These are phyloP conservation scores for Beauveria sp. DNA, from an alignment of 2,329 filamentous ascomycete species.

Conservation along the genomic window DNA sequence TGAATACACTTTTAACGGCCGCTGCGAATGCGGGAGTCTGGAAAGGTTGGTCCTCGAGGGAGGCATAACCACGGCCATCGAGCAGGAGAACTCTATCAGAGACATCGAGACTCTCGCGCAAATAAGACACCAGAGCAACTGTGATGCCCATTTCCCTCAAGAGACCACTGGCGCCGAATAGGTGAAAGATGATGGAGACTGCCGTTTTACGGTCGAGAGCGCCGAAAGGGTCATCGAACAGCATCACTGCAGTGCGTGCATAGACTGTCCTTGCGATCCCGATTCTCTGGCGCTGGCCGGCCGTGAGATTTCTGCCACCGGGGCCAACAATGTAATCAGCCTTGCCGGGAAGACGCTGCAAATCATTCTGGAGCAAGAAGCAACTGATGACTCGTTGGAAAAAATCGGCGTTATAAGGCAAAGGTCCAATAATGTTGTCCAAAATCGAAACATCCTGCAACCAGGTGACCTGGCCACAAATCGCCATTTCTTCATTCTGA, in stretches of 20 bases:
- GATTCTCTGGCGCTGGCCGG: constrained; percentile 1
- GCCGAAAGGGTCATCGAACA: constrained; percentile 6
- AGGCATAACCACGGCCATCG: neutral
- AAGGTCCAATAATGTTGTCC: constrained; percentile 5
- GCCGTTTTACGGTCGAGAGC: constrained; percentile 3
- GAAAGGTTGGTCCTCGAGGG: constrained; percentile 3
- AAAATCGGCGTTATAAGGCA: constrained; percentile 4
- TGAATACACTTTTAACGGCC: neutral
- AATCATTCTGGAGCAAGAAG: neutral
- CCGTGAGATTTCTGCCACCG: neutral
- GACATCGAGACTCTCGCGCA: constrained; percentile 6
- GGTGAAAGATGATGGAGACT: constrained; percentile 5
- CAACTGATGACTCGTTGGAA: neutral
- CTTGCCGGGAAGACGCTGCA: neutral
- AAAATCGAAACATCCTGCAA: neutral
- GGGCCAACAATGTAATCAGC: constrained; percentile 1
- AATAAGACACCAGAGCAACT: neutral
- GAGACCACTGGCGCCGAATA: constrained; percentile 3
- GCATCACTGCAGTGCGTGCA: constrained; percentile 3
- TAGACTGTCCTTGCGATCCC: constrained; percentile 6
- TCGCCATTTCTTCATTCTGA: constrained; percentile 1
- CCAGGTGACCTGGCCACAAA: constrained; percentile 6
- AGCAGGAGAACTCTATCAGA: constrained; percentile 5
- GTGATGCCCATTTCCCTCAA: constrained; percentile 7
- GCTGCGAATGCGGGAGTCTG: neutral